Evolutionary conservation across 1,139 yeast genomes (phyloP), one percentile per base, ranked within the genome.

Genomic region (Candida frijolesensis): DNA sequence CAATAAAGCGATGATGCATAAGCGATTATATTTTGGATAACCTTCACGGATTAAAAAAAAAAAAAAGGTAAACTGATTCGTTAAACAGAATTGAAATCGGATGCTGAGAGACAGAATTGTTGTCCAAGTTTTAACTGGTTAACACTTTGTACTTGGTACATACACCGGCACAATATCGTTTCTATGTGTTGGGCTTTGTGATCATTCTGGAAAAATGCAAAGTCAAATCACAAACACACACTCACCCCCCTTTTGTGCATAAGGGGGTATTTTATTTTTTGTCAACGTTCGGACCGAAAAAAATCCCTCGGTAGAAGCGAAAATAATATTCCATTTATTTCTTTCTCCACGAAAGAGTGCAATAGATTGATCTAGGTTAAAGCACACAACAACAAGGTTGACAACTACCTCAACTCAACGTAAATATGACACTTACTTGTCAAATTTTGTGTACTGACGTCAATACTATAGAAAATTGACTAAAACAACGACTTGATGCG

Each of bases 71-170:
- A 9, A 25, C 29, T 25, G 29, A 25, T 25, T 25, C 37, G n/a
- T 34, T 14, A 14, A 32, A 15, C 11, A 4, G 29, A 25, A 25
- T 25, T 6, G 29, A 8, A 25, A 25, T 25, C 29, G 29, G 8
- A 25, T 25, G 10, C 4, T 8, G 29, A 6, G 10, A 4, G 42
- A 38, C 43, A 40, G 15, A 40, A 27, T 25, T 40, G 9, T 40
- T 27, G 7, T 22, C 27, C 12, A 14, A 27, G 9, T 27, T 14
- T 1, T 10, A 8, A 27, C 29, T 14, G n/a, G 8, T 27, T 27
- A n/a, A 22, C 34, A 40, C 34, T 40, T 40, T 27, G 43, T 40
- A 29, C 43, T 27, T 16, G 14, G 29, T 40, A 34, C 43, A 40
- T 40, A 22, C 40, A 34, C 9, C 27, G 12, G 8, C 22, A n/a